A percentile compares a stretch with the other conserved stretches of the same genome.
These are phyloP conservation scores for Penicillium olsonii DNA, from an alignment of 2,329 filamentous ascomycete species.

Conservation along the genomic window DNA sequence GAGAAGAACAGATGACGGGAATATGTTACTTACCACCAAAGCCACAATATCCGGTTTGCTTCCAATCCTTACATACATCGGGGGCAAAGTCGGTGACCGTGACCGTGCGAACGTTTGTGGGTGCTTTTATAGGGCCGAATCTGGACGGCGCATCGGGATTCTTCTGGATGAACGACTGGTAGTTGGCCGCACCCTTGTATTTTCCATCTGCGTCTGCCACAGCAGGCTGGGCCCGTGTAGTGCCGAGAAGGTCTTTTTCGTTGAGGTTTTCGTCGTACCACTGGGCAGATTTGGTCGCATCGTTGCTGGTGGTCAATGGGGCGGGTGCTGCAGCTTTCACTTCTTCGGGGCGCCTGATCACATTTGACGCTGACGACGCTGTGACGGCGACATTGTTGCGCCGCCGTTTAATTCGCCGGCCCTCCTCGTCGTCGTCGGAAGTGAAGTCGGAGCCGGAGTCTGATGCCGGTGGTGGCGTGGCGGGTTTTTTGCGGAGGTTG, in stretches of 20 bases:
- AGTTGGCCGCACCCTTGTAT: slow-evolving; percentile 75
- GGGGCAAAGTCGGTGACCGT: slow-evolving; percentile 89
- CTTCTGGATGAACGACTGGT: slow-evolving; percentile 74
- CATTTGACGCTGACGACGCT: slow-evolving; percentile 56
- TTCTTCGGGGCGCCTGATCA: slow-evolving; percentile 46
- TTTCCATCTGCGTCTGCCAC: slow-evolving; percentile 58
- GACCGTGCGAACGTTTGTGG: slow-evolving; percentile 86
- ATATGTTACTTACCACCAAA: slow-evolving; percentile 5
- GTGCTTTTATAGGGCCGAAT: slow-evolving; percentile 81
- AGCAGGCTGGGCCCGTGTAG: slow-evolving; percentile 23
- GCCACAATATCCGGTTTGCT: slow-evolving; percentile 64
- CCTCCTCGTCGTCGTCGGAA: slow-evolving; percentile 74
- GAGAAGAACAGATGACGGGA: slow-evolving; percentile 51
- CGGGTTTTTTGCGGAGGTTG: slow-evolving; percentile 77
- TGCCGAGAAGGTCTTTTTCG: slow-evolving; percentile 49
- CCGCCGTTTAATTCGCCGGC: slow-evolving; percentile 75
- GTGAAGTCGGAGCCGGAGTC: slow-evolving; percentile 63
- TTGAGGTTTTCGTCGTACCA: slow-evolving; percentile 76
- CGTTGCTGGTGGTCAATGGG: slow-evolving; percentile 69
- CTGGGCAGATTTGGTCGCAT: slow-evolving; percentile 85
- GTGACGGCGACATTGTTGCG: slow-evolving; percentile 70
- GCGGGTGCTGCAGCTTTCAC: slow-evolving; percentile 63
- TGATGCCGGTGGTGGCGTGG: slow-evolving; percentile 70
- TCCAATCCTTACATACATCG: slow-evolving; percentile 94
- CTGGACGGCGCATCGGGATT: slow-evolving; percentile 72